Percentiles rank a stretch among this genome's conserved stretches.
Evolutionary conservation across 164 flowering plant genomes (phyloP).

Genomic region (Nymphaea thermarum): DNA sequence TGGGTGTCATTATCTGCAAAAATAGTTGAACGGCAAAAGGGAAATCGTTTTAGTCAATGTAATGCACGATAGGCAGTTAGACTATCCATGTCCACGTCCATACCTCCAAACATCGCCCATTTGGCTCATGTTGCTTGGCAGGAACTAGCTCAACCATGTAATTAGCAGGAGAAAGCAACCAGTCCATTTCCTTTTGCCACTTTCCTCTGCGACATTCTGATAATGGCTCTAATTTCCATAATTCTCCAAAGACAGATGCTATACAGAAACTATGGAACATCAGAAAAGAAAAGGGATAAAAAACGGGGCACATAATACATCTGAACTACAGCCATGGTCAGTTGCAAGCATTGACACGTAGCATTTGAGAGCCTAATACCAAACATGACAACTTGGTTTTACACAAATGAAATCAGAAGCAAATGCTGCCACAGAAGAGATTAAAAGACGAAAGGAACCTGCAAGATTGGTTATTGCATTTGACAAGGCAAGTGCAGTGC

Average conservation of each 20-base stretch:
- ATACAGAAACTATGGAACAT: constrained; percentile 8
- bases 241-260: constrained; percentile 89
- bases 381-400: background rate
- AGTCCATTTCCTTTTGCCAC: constrained; percentile 84
- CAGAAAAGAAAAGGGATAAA: background rate
- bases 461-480: constrained; percentile 80
- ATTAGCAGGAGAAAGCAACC: constrained; percentile 86
- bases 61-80: background rate
- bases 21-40: constrained; percentile 1
- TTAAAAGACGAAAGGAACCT: constrained; percentile 21
- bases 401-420: background rate
- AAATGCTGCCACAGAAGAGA: background rate
- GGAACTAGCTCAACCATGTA: constrained; percentile 96
- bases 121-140: constrained; percentile 60
- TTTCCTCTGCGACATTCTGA: constrained; percentile 57
- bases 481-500: constrained; percentile 74
- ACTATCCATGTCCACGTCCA: background rate
- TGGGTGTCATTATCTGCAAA: constrained; percentile 92
- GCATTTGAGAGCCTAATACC: background rate
- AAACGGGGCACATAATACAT: background rate
- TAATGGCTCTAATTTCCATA: constrained; percentile 93
- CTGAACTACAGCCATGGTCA: constrained; percentile 1
- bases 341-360: background rate
- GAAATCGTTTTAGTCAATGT: background rate
- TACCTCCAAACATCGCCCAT: constrained; percentile 76